Evolutionary conservation across 768 basidiomycete genomes (phyloP), one percentile per base, ranked within the genome.

Genomic region (Boletus reticulatus): DNA sequence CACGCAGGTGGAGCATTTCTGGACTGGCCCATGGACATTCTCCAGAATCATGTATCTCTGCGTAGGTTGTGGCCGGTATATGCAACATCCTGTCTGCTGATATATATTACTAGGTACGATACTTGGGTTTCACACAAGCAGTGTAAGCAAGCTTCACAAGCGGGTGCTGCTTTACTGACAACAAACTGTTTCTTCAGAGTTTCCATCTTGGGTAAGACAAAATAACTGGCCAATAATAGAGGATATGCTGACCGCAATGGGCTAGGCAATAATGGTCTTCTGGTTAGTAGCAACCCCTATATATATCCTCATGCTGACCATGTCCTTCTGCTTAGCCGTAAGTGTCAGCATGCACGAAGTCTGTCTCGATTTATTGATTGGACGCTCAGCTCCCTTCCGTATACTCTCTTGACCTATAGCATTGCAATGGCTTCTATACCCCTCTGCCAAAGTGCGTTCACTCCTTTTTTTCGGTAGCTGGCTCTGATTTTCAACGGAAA

Each of bases 381-480:
- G 4, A 16, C 6, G 13, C n/a, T 10, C 27, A 61, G 54, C 14
- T 9, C 20, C 20, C 0, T n/a, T 29, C 2, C 22, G 43, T 2
- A 10, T 22, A 4, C 32, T 19, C 11, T 42, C 11, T 11, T 61
- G 17, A 17, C 29, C n/a, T 61, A 39, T 42, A 38, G 17, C 13
- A 4, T 61, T 13, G 38, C 32, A 7, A 19, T 53, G 20, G 24
- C 16, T 41, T 2, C 29, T 10, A 56, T 43, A n/a, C 2, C 10
- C 4, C 24, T 67, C n/a, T 65, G 63, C 37, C 65, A 66, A 65
- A 55, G 65, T 31, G 13, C 11, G 44, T 46, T 37, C 2, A 52
- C 27, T 17, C 14, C n/a, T 12, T 32, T 6, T 50, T 29, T 29
- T 29, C 29, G 29, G 4, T 14, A 8, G 6, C 11, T 39, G 29